Percentiles rank a stretch among this genome's conserved stretches.
Evolutionary conservation across 306 rosid species (phyloP).

Genomic region (Macrotyloma uniflorum): DNA sequence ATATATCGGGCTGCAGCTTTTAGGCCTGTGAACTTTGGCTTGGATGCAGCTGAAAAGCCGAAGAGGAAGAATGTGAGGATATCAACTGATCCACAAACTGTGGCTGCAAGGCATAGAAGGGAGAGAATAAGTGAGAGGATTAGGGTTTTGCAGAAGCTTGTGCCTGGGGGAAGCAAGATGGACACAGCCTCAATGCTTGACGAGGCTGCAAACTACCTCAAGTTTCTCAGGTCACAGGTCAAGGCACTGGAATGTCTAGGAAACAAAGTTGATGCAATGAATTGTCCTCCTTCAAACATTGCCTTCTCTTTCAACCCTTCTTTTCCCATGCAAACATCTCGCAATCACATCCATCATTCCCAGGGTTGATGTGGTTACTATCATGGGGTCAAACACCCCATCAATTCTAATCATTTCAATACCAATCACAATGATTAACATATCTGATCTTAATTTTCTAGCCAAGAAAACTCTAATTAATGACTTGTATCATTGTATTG

Average conservation of each 20-base stretch:
- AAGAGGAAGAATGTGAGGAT: constrained; percentile 87
- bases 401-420: constrained; percentile 46
- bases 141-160: constrained; percentile 84
- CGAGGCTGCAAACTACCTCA: constrained; percentile 94
- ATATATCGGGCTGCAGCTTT: constrained; percentile 91
- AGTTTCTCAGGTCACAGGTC: constrained; percentile 83
- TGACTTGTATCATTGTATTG: constrained; percentile 33
- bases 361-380: constrained; percentile 26
- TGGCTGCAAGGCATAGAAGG: constrained; percentile 94
- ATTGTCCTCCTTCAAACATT: constrained; percentile 57
- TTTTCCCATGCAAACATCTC: constrained; percentile 68
- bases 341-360: constrained; percentile 44
- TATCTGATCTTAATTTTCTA: constrained; percentile 40
- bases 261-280: constrained; percentile 66
- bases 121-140: constrained; percentile 87
- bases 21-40: constrained; percentile 83
- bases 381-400: constrained; percentile 1
- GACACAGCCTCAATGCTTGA: constrained; percentile 99
- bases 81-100: constrained; percentile 94
- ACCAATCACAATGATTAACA: constrained; percentile 47
- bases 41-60: constrained; percentile 67
- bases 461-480: constrained; percentile 28
- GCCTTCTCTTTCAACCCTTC: constrained; percentile 90
- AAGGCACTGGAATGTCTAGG: constrained; percentile 79
- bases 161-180: constrained; percentile 98